Evolutionary conservation across 176 grass and related monocot species (phyloP).

Genomic region (Thalia dealbata): DNA sequence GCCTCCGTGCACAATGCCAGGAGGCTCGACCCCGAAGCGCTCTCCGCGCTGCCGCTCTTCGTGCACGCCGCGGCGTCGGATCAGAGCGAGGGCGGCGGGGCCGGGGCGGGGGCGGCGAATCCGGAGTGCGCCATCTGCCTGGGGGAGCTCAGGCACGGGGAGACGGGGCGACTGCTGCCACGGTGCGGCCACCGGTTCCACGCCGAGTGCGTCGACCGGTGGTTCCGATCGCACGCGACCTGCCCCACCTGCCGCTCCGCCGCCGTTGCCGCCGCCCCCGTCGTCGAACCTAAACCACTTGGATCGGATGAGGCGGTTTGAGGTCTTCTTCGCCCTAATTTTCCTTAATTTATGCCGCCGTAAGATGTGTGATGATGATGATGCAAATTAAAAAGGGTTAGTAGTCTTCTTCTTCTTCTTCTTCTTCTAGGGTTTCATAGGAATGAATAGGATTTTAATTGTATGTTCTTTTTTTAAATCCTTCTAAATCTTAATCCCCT

Average conservation of each 20-base stretch:
- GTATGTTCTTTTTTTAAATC: too few relatives aligned
- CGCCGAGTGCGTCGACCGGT: background rate
- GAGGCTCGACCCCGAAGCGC: background rate
- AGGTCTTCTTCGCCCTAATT: background rate
- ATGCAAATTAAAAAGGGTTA: too few relatives aligned
- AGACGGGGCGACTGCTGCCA: background rate
- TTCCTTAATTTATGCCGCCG: background rate
- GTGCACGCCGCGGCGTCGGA: background rate
- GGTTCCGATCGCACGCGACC: constrained; percentile 2
- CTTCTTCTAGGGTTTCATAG: too few relatives aligned
- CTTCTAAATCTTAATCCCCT: too few relatives aligned
- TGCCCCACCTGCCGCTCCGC: constrained; percentile 1
- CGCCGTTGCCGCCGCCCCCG: background rate
- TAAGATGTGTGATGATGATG: too few relatives aligned
- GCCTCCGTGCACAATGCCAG: background rate
- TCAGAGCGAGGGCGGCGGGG: too few relatives aligned
- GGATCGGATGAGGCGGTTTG: background rate
- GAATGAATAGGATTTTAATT: too few relatives aligned
- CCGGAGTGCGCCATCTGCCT: constrained; percentile 1
- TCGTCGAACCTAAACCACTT: background rate
- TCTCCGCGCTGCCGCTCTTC: background rate
- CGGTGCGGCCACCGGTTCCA: background rate
- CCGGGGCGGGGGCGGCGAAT: background rate
- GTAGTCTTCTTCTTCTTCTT: too few relatives aligned
- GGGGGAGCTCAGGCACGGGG: background rate